Percentiles rank a stretch among this genome's conserved stretches.
Conservation (phyloP, 2,329 filamentous ascomycete species). For the Aspergillus unguis region DNA sequence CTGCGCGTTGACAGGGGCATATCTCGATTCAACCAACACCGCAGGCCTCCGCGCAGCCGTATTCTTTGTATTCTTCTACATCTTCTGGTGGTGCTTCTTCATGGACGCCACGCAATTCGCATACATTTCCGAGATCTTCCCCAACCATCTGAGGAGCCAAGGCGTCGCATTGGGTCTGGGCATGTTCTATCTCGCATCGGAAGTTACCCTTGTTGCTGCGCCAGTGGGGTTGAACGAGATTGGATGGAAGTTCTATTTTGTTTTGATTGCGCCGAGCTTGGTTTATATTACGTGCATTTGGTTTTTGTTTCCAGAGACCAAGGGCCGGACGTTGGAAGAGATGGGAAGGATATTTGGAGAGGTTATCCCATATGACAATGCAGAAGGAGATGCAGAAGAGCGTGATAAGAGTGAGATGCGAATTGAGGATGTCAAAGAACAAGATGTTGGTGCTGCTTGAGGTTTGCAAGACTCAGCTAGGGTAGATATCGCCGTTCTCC, state of each 20-base stretch:
- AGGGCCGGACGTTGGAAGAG: slow-evolving; percentile 35
- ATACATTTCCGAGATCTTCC: slow-evolving; percentile 43
- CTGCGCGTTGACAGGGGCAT: slow-evolving; percentile 34
- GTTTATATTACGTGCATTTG: slow-evolving; percentile 33
- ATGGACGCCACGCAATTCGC: slow-evolving; percentile 46
- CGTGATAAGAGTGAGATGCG: not conserved
- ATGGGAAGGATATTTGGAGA: slow-evolving; percentile 38
- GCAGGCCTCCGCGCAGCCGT: slow-evolving; percentile 37
- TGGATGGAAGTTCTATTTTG: slow-evolving; percentile 40
- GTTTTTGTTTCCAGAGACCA: slow-evolving; percentile 38
- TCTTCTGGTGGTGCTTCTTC: slow-evolving; percentile 41
- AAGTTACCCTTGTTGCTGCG: slow-evolving; percentile 34
- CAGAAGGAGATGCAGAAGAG: no score
- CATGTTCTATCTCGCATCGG: slow-evolving; percentile 35
- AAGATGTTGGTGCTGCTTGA: no score
- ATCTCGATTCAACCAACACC: slow-evolving; percentile 32
- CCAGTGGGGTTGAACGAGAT: slow-evolving; percentile 33
- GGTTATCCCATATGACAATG: not conserved
- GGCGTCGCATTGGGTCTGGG: slow-evolving; percentile 38
- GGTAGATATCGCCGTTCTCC: no score
- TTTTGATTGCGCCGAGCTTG: slow-evolving; percentile 32
- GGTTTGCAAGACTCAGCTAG: no score
- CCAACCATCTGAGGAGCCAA: slow-evolving; percentile 38
- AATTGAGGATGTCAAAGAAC: not conserved
- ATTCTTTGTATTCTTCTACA: slow-evolving; percentile 43